Base-by-base conservation (phyloP, 257 asterid genomes). In the Vinca minor region DNA sequence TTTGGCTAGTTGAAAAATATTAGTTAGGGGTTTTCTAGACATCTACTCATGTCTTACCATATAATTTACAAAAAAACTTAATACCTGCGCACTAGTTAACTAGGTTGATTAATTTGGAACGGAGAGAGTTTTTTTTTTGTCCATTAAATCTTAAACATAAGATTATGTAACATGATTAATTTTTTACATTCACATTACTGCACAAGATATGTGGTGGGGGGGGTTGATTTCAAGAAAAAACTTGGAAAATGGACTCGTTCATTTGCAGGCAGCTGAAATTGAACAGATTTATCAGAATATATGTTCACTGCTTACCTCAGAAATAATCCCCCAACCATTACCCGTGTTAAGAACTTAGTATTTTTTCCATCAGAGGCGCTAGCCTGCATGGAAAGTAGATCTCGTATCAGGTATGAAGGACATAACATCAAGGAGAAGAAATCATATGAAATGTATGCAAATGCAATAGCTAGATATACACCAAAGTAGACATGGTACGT, bases 301-400 rank as follows among this genome's bases (percentile, higher is more conserved):
- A 42, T 5, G 62, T 21, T 31, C 25, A 47, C 20, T 67, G 72
- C 80, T 68, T 71, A 85, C 99, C 99, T 89, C 76, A 93, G 78
- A 79, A 93, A 87, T 17, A 90, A 69, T 53, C 96, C 96, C 62
- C 95, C 91, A 35, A 87, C 72, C 89, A 85, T 73, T 76, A 93
- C 86, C 73, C 72, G 78, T 44, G 89, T 89, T 82, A 93, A 78
- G 81, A 72, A 78, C 70, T 83, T 89, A 74, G 84, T 79, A 64
- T 70, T 76, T 77, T 80, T 92, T 73, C 97, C 97, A 75, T 85
- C 94, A 64, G 96, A 83, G 55, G 87, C 84, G 68, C 97, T 93
- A 38, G 88, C 83, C 97, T 89, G 85, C 84, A 73, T 25, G 69
- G 60, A 69, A 79, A 68, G 61, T 34, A 69, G 70, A 74, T 50